Evolutionary conservation across 1,284 basidiomycete genomes (phyloP), one percentile per base, ranked within the genome.

Genomic region (Fomitiporia mediterranea): DNA sequence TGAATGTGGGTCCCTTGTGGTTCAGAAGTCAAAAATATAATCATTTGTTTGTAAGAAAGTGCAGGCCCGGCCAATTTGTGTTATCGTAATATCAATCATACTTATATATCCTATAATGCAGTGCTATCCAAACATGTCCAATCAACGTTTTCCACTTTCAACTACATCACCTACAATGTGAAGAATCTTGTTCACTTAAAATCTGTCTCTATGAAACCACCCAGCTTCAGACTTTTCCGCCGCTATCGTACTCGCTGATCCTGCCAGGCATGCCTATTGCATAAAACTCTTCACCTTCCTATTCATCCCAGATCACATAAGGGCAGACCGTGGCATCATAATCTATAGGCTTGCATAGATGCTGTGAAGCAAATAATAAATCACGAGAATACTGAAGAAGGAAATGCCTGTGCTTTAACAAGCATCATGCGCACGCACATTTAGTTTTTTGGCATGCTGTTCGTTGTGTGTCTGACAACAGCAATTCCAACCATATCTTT

Each of bases 171-270:
- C n/a, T n/a, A n/a, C n/a, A n/a, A n/a, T n/a, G n/a, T n/a, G n/a
- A n/a, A n/a, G n/a, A n/a, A n/a, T n/a, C n/a, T n/a, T n/a, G n/a
- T n/a, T n/a, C n/a, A n/a, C n/a, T 38, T 37, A 53, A 15, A 19
- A 51, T 2, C 40, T 25, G 34, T 91, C 89, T 64, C 86, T 75
- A 7, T 89, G 89, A 30, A 91, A 69, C 83, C 86, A 89, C 1
- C 75, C 84, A 38, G 81, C 81, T 62, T 91, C 83, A 61, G 98
- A 68, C 60, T 92, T 76, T n/a, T n/a, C n/a, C 44, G 93, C 91
- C 37, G 86, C 86, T 54, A 98, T 73, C 65, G 86, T 94, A 52
- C 94, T 23, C 27, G 32, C 46, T 13, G 93, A 4, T 53, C 49
- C 21, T 61, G 90, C 82, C 54, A 17, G 63, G 61, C n/a, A 21